Evolutionary conservation across 2,329 filamentous ascomycete genomes (phyloP).

Genomic region (Colletotrichum musicola): DNA sequence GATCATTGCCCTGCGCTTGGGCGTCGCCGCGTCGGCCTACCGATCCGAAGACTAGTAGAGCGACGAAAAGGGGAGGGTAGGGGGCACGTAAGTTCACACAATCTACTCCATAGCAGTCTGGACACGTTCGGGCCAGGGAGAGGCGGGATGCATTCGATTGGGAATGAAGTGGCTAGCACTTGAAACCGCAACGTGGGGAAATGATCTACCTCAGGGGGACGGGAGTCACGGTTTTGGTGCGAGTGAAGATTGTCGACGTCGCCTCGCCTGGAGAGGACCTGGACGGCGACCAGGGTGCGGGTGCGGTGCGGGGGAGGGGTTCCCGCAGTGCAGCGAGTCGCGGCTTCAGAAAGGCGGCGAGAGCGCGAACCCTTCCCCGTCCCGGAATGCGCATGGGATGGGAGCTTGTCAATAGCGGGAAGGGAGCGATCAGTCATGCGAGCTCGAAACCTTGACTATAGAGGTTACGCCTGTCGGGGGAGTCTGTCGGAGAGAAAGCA

Average conservation of each 20-base stretch:
- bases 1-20: conserved; percentile 26
- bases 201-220: conserved; percentile 33
- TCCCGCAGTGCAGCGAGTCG: background rate
- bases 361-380: conserved; percentile 17
- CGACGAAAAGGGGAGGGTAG: conserved; percentile 8
- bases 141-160: conserved; percentile 29
- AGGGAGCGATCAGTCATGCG: conserved; percentile 32
- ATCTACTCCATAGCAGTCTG: background rate
- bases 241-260: conserved; percentile 6
- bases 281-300: background rate
- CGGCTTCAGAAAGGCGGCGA: background rate
- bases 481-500: background rate
- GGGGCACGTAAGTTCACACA: background rate
- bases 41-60: conserved; percentile 5
- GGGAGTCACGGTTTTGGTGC: conserved; percentile 22
- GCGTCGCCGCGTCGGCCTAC: conserved; percentile 14
- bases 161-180: conserved; percentile 29
- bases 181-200: conserved; percentile 36
- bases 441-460: conserved; percentile 25
- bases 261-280: conserved; percentile 2
- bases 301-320: background rate
- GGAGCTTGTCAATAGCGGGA: conserved; percentile 33
- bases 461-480: conserved; percentile 19
- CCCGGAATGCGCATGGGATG: conserved; percentile 5
- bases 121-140: conserved; percentile 16